Evolutionary conservation across 306 rosid genomes (phyloP).

Genomic region (Cucumis melo): DNA sequence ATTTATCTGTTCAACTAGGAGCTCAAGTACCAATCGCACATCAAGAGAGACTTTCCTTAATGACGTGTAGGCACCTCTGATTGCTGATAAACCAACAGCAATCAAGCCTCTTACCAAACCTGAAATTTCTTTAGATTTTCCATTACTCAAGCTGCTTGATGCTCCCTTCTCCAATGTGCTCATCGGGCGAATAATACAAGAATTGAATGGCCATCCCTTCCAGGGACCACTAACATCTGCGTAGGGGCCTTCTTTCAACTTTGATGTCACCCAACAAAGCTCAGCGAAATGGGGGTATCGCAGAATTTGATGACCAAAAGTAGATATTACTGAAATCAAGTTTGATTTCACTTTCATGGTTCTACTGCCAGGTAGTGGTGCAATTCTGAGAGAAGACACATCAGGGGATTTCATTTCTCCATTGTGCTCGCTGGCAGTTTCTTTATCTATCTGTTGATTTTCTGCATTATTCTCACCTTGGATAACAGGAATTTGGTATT

Average conservation of each 20-base stretch:
- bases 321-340: conserved; percentile 55
- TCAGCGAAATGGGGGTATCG: conserved; percentile 88
- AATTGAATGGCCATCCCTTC: conserved; percentile 98
- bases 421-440: conserved; percentile 15
- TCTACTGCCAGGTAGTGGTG: conserved; percentile 36
- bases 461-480: conserved; percentile 16
- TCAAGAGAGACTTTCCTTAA: conserved; percentile 65
- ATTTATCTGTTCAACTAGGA: conserved; percentile 49
- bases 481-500: conserved; percentile 11
- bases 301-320: conserved; percentile 89
- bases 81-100: conserved; percentile 87
- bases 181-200: conserved; percentile 64
- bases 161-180: conserved; percentile 32
- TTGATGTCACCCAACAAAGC: conserved; percentile 96
- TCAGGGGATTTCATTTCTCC: conserved; percentile 21
- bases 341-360: conserved; percentile 56
- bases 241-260: conserved; percentile 75
- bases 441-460: conserved; percentile 18
- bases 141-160: conserved; percentile 26
- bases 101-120: conserved; percentile 68
- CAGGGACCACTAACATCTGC: conserved; percentile 86
- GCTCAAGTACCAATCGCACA: conserved; percentile 70
- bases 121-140: conserved; percentile 45
- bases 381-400: conserved; percentile 28
- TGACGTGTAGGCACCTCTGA: conserved; percentile 70